A percentile compares a stretch with the other conserved stretches of the same genome.
phyloP scores from a whole-genome alignment of 179 eudicot species.

The Beta macrorhiza region DNA sequence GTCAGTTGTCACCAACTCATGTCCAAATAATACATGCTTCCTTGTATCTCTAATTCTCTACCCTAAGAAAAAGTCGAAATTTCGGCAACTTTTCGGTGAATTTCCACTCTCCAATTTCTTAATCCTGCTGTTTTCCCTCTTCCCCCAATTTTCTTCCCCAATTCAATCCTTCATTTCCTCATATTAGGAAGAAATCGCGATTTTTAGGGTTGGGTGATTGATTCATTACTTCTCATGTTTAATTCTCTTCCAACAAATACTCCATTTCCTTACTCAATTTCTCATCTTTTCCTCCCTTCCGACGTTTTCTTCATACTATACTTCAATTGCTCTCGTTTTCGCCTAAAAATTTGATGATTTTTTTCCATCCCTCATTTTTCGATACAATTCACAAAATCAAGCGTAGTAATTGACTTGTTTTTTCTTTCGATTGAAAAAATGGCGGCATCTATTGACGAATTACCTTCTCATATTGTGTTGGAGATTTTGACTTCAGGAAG shows the following conservation, averaged over 20 bases:
- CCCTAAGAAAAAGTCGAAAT: conserved; percentile 11
- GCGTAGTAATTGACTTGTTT: background rate
- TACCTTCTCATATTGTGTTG: conserved; percentile 77
- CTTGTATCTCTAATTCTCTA: background rate
- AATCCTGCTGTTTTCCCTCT: background rate
- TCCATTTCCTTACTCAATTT: conserved; percentile 49
- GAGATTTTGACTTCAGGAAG: conserved; percentile 72
- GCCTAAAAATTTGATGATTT: conserved; percentile 49
- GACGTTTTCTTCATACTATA: conserved; percentile 44
- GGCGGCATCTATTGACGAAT: conserved; percentile 60
- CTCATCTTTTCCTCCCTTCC: conserved; percentile 42
- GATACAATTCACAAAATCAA: background rate
- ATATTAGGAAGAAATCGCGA: background rate
- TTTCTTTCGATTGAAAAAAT: conserved; percentile 21
- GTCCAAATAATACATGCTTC: conserved; percentile 11
- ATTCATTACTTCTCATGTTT: conserved; percentile 55
- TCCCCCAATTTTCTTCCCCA: background rate
- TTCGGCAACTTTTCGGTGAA: background rate
- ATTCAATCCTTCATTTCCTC: background rate
- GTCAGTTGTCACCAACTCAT: conserved; percentile 37
- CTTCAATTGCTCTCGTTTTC: conserved; percentile 55
- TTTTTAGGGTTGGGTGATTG: conserved; percentile 5
- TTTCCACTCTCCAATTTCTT: conserved; percentile 14
- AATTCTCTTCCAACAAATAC: conserved; percentile 37
- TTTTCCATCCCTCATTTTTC: background rate